Conservation (phyloP, 2,329 filamentous ascomycete species). For the Calonectria montana region DNA sequence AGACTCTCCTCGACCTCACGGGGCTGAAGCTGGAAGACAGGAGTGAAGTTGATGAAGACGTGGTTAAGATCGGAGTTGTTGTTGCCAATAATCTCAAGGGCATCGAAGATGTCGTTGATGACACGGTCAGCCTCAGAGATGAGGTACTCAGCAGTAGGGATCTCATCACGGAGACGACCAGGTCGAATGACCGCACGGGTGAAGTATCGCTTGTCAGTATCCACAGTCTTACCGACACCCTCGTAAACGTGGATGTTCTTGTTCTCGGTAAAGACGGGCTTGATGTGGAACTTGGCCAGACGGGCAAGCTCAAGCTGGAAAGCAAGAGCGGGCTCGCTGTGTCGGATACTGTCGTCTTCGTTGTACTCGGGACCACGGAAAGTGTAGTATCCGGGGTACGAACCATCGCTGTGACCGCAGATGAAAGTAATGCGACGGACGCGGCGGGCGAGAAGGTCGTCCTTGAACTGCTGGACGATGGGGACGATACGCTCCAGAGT, state of each 20-base stretch:
- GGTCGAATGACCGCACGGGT: constrained; percentile 95
- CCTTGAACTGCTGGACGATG: constrained; percentile 83
- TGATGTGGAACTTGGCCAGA: constrained; percentile 97
- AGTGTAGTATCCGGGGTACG: constrained; percentile 97
- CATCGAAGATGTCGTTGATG: constrained; percentile 97
- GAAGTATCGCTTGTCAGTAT: constrained; percentile 98
- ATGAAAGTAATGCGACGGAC: constrained; percentile 96
- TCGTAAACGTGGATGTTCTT: constrained; percentile 99
- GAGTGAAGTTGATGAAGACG: constrained; percentile 99
- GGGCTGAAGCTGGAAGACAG: constrained; percentile 92
- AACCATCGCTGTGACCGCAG: constrained; percentile 92
- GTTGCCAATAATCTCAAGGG: constrained; percentile 97
- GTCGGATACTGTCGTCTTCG: constrained; percentile 95
- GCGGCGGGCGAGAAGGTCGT: constrained; percentile 82
- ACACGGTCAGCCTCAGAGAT: constrained; percentile 96
- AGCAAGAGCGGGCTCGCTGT: constrained; percentile 94
- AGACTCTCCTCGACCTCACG: constrained; percentile 92
- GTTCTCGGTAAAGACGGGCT: constrained; percentile 98
- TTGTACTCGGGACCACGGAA: constrained; percentile 93
- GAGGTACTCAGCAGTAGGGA: constrained; percentile 97
- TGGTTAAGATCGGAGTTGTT: constrained; percentile 99
- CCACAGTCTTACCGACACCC: constrained; percentile 91
- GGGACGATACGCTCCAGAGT: constrained; percentile 79
- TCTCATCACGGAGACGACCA: constrained; percentile 94
- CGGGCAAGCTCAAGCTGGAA: constrained; percentile 98